Conservation (phyloP, 257 asterid genomes). For the Salvia splendens region DNA sequence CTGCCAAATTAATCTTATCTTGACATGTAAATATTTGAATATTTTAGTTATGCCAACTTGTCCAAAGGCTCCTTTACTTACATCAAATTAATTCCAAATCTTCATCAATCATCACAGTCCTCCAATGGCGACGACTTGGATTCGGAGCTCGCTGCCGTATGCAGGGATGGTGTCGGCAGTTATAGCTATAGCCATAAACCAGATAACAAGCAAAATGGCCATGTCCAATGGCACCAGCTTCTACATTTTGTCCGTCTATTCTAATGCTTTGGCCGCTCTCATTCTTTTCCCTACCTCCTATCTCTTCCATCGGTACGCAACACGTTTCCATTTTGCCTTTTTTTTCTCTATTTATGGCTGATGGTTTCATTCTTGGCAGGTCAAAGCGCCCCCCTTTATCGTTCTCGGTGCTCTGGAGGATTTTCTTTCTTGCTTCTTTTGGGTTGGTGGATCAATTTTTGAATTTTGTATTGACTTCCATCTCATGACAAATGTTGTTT, state of each 20-base stretch:
- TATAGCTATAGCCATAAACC: conserved; percentile 43
- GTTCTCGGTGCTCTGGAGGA: conserved; percentile 52
- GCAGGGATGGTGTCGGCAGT: conserved; percentile 50
- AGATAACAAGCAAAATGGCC: conserved; percentile 54
- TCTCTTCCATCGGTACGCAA: conserved; percentile 46
- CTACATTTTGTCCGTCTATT: conserved; percentile 48
- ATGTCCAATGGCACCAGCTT: conserved; percentile 53
- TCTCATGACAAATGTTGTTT: neutral
- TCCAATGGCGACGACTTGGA: conserved; percentile 31
- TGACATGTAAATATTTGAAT: neutral
- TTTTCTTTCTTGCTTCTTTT: conserved; percentile 55
- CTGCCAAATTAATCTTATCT: no score
- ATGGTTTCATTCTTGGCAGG: conserved; percentile 39
- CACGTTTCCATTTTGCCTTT: neutral
- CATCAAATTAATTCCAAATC: neutral
- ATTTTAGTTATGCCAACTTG: neutral
- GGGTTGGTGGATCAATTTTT: conserved; percentile 44
- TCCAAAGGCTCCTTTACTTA: neutral
- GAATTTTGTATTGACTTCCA: neutral
- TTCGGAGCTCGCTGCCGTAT: conserved; percentile 43
- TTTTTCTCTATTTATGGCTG: neutral
- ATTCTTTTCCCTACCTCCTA: conserved; percentile 49
- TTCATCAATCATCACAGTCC: neutral
- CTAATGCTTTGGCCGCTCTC: conserved; percentile 51
- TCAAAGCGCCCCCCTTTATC: conserved; percentile 46